phyloP scores from a whole-genome alignment of 2,329 filamentous ascomycete genomes.

The Curvularia hawaiiensis region DNA sequence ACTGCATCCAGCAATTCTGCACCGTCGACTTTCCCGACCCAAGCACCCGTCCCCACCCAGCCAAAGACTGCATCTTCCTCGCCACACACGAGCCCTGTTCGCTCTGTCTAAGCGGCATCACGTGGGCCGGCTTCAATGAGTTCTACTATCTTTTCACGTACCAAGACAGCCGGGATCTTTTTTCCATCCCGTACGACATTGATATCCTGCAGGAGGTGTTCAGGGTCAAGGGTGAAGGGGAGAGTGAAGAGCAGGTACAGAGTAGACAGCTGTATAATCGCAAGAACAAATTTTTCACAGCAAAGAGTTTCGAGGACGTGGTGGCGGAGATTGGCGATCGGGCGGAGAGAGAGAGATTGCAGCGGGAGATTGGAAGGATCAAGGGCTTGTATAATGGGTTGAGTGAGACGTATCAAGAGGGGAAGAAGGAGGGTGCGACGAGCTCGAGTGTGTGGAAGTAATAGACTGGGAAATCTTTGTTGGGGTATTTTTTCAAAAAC shows the following conservation, averaged over 20 bases:
- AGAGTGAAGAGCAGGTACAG: constrained; percentile 37
- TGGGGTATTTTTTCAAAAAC: background rate
- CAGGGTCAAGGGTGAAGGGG: constrained; percentile 49
- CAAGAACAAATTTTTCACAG: constrained; percentile 61
- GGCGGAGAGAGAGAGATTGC: constrained; percentile 19
- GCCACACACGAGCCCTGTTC: constrained; percentile 65
- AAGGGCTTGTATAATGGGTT: constrained; percentile 48
- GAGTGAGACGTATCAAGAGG: constrained; percentile 25
- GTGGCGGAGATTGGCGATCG: constrained; percentile 24
- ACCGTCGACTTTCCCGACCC: constrained; percentile 35
- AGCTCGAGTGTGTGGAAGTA: constrained; percentile 28
- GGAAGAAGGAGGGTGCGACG: constrained; percentile 16
- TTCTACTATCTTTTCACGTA: constrained; percentile 66
- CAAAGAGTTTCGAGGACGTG: constrained; percentile 25
- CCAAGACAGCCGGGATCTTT: constrained; percentile 62
- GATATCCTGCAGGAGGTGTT: constrained; percentile 63
- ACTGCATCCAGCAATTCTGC: constrained; percentile 66
- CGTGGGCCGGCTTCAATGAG: constrained; percentile 63
- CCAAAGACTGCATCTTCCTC: constrained; percentile 61
- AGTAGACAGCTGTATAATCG: constrained; percentile 58
- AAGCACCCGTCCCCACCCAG: constrained; percentile 47
- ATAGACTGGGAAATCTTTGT: background rate
- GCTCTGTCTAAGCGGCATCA: constrained; percentile 62
- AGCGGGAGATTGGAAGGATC: constrained; percentile 53
- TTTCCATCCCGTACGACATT: constrained; percentile 63